These are phyloP conservation scores for Hanseniaspora hatyaiensis DNA, from an alignment of 805 yeast species.

Conservation along the genomic window DNA sequence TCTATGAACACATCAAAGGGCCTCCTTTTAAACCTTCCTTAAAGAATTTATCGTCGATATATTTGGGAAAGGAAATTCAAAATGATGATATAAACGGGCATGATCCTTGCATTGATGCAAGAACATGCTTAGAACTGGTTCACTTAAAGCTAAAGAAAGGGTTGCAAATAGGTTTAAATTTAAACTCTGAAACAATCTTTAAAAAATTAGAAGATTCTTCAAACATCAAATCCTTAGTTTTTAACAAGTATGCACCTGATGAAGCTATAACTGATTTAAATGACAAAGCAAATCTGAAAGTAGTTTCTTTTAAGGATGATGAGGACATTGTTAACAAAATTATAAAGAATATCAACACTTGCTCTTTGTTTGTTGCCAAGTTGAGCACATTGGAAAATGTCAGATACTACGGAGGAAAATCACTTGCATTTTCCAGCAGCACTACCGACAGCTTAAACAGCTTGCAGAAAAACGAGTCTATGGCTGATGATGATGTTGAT, in stretches of 20 bases:
- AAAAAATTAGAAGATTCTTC: constrained; percentile 29
- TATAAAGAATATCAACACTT: constrained; percentile 28
- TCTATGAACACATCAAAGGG: constrained; percentile 72
- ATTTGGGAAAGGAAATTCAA: constrained; percentile 53
- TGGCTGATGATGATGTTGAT: constrained; percentile 16
- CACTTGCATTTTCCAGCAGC: neutral
- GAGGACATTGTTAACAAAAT: constrained; percentile 43
- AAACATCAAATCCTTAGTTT: constrained; percentile 24
- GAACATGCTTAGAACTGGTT: constrained; percentile 65
- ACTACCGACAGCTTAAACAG: neutral
- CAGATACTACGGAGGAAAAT: constrained; percentile 18
- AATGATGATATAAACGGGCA: constrained; percentile 54
- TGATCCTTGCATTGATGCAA: constrained; percentile 77
- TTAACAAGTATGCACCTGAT: constrained; percentile 31
- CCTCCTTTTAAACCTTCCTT: constrained; percentile 71
- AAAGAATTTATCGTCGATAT: constrained; percentile 51
- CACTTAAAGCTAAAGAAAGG: constrained; percentile 63
- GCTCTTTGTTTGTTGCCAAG: constrained; percentile 43
- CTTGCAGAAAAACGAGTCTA: neutral
- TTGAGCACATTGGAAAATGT: constrained; percentile 48
- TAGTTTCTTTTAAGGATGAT: constrained; percentile 44
- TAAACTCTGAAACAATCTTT: constrained; percentile 35
- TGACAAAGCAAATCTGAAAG: constrained; percentile 25
- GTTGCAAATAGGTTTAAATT: constrained; percentile 44
- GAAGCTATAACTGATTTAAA: constrained; percentile 22